Conservation (phyloP, 805 yeast species). For the Metschnikowia gelsemii region DNA sequence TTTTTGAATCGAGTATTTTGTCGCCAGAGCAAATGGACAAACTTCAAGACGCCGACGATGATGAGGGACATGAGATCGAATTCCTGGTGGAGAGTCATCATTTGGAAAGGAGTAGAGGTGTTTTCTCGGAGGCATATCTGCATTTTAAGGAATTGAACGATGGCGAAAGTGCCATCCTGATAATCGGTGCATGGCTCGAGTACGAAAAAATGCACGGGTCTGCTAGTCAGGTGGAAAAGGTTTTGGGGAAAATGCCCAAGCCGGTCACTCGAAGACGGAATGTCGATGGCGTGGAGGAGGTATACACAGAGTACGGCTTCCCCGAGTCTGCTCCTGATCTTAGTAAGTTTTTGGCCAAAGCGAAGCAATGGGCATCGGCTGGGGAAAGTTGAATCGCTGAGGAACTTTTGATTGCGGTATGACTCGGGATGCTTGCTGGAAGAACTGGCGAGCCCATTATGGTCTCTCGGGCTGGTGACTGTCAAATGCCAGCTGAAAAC, state of each 20-base stretch:
- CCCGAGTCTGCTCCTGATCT: conserved; percentile 56
- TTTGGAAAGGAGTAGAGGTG: conserved; percentile 47
- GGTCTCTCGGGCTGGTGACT: too few species aligned
- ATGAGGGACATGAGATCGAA: conserved; percentile 55
- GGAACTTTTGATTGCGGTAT: too few species aligned
- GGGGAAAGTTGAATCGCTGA: background rate
- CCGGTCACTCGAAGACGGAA: conserved; percentile 46
- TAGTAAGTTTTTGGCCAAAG: conserved; percentile 42
- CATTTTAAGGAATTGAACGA: conserved; percentile 38
- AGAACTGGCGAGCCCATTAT: too few species aligned
- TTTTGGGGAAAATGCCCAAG: conserved; percentile 53
- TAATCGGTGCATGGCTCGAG: conserved; percentile 60
- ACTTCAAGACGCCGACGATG: conserved; percentile 45
- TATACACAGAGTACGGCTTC: conserved; percentile 59
- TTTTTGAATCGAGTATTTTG: conserved; percentile 69
- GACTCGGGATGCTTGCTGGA: too few species aligned
- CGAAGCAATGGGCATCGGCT: conserved; percentile 29
- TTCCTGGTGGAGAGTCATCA: conserved; percentile 53
- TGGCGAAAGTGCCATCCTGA: conserved; percentile 46
- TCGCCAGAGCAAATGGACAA: conserved; percentile 48
- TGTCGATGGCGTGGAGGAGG: conserved; percentile 50
- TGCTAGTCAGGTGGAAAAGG: conserved; percentile 30
- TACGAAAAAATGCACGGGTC: conserved; percentile 69
- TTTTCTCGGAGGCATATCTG: conserved; percentile 55
- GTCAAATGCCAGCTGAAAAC: too few species aligned